Evolutionary conservation across 2,329 filamentous ascomycete species (phyloP), one percentile per base, ranked within the genome.

Genomic region (Fusarium continuum): DNA sequence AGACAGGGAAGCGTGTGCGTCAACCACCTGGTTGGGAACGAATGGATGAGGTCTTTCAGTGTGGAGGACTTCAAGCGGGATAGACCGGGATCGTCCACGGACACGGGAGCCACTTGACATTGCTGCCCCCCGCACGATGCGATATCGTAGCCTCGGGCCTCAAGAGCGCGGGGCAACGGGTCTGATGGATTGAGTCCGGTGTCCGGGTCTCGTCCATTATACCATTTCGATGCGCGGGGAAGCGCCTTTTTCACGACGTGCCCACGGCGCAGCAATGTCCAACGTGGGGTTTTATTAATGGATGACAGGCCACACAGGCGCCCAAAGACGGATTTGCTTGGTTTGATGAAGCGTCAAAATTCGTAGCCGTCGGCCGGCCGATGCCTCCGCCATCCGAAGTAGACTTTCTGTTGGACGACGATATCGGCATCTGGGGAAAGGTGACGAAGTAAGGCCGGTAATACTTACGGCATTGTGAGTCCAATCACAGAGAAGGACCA

Each of bases 241-340:
- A 67, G 58, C 59, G 43, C 41, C 55, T 60, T 39, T 52, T 45
- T 61, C 48, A 55, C 57, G 52, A 55, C 54, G 64, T 48, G 51
- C 58, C 64, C 66, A 70, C 67, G 63, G 64, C 51, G 59, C 65
- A 67, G 60, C 59, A 52, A 64, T 46, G 50, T 63, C 60, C 68
- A 72, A 70, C 69, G 69, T 72, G 69, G 69, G 68, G 69, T 72
- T 66, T 40, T 68, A 44, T 64, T 58, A 66, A 66, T 70, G 66
- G 68, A 58, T 70, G 64, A 72, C 55, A 61, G 67, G 69, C 32
- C 49, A 66, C 55, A 52, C 47, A 62, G 59, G 45, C 29, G 46
- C 55, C 38, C 29, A 43, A 52, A 40, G 43, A 54, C 32, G 50
- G 41, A 55, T 55, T 47, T 58, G 48, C 60, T 55, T 68, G 57